Base-by-base conservation (phyloP, 305 asterid species). In the Nicotiana rustica region DNA sequence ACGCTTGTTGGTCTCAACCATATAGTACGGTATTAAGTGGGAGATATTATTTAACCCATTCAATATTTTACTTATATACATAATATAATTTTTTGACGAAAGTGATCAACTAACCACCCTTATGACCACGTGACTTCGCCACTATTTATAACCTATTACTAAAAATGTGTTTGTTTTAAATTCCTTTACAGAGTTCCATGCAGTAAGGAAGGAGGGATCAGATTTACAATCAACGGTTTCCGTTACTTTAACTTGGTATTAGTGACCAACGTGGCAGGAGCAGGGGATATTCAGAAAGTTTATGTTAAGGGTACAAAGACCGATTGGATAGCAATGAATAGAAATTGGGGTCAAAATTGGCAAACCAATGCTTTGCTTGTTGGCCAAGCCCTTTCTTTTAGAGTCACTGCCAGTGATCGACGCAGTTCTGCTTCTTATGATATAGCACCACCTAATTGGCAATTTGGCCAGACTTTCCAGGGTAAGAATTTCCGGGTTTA, bases 181-280 rank as follows among this genome's bases (percentile, higher is more conserved):
- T 62, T n/a, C 5, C 17, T 49, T 18, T 55, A 41, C 87, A 91
- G 94, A 89, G 82, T 91, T 10, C 86, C 94, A 5, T 91, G 94
- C 86, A 38, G 85, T 49, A 91, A 91, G 78, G 78, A 65, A 77
- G 92, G 94, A 57, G 94, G 91, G 19, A 86, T 88, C 52, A 80
- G 92, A 83, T 91, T 90, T 90, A 90, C 92, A 1, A 82, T 91
- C 52, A 91, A 91, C 18, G 95, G 95, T 6, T 88, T 87, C 86
- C 90, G 90, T 31, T 91, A 90, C 95, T 92, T 92, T 86, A 92
- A 91, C 87, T 55, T 90, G 83, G 89, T 91, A 61, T 52, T 88
- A 29, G 80, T 92, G 21, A 86, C 85, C 77, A 92, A 91, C 56
- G 95, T 91, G 4, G 97, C 90, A 1, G 95, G 97, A 21, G 90